Evolutionary conservation across 2,329 filamentous ascomycete genomes (phyloP), one percentile per base, ranked within the genome.

Genomic region (Curvularia eragrostidis): DNA sequence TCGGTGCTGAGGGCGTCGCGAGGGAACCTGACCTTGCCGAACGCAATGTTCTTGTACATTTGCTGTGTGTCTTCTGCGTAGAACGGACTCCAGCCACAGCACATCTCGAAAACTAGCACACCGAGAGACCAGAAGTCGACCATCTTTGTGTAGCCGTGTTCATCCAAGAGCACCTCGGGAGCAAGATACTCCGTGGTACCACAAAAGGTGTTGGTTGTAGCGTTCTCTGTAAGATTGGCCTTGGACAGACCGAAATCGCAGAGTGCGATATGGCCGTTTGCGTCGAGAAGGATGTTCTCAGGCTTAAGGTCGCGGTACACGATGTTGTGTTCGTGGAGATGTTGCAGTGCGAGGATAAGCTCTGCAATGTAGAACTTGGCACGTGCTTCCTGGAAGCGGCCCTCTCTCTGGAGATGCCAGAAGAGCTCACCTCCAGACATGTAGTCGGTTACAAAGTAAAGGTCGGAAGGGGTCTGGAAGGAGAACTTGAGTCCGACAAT

Each of bases 31-130:
- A 99, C 95, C 76, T 99, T 99, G 75, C 95, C 95, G 73, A 99
- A 99, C 0, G 95, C 95, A 75, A 99, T 99, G 81, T 99, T 99
- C 83, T 99, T 99, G 83, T 99, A 99, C 95, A 99, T 99, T 77
- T 99, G 95, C 78, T 99, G 95, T 0, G 95, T 99, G 74, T 99
- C 95, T 73, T 99, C 95, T 55, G 95, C 95, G 70, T 98, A 99
- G 80, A 99, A 99, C 0, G 95, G 95, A 71, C 93, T 97, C 95
- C 95, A 99, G 32, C 95, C 95, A 71, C 95, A 99, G 81, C 95
- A 99, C 95, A 99, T 99, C 78, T 99, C 95, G 71, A 99, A 99
- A 1, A 99, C 95, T 53, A 99, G 83, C 47, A 99, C 95, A 56
- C 95, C 95, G 12, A 99, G 84, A 1, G 95, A 99, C 95, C 95